These are phyloP conservation scores for Monosiga brevicollis DNA, from an alignment of 78 protist species.

Conservation along the genomic window DNA sequence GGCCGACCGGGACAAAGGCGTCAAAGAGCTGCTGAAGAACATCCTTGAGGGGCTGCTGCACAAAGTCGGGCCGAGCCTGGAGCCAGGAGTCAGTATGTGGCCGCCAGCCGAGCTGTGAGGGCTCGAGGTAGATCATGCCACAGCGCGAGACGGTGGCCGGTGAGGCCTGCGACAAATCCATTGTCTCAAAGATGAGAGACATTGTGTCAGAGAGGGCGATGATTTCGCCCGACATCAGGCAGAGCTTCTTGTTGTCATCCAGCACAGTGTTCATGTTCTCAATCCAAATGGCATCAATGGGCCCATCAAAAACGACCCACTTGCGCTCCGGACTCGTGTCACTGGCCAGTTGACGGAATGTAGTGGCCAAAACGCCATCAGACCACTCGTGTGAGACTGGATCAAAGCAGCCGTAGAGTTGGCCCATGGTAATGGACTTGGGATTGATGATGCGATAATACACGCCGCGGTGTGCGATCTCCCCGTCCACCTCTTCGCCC, in stretches of 20 bases:
- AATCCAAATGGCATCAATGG: constrained; percentile 81
- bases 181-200: constrained; percentile 67
- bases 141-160: constrained; percentile 81
- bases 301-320: constrained; percentile 76
- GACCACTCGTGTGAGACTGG: constrained; percentile 67
- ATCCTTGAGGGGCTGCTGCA: not conserved
- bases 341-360: constrained; percentile 24
- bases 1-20: constrained; percentile 5
- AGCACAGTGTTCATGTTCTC: constrained; percentile 76
- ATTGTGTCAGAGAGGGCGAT: constrained; percentile 43
- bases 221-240: constrained; percentile 65
- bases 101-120: constrained; percentile 46
- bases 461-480: constrained; percentile 49
- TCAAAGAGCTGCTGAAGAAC: constrained; percentile 3
- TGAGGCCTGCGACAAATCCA: constrained; percentile 60
- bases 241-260: constrained; percentile 85
- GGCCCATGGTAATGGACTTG: constrained; percentile 75
- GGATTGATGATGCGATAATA: constrained; percentile 46
- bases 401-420: constrained; percentile 77
- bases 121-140: constrained; percentile 68
- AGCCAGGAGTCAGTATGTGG: constrained; percentile 39
- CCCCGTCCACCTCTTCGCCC: too few species aligned
- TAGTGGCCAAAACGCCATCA: constrained; percentile 67
- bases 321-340: constrained; percentile 12
- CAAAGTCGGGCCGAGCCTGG: not conserved